Base-by-base conservation (phyloP, 2,329 filamentous ascomycete genomes). In the Trichophyton rubrum region DNA sequence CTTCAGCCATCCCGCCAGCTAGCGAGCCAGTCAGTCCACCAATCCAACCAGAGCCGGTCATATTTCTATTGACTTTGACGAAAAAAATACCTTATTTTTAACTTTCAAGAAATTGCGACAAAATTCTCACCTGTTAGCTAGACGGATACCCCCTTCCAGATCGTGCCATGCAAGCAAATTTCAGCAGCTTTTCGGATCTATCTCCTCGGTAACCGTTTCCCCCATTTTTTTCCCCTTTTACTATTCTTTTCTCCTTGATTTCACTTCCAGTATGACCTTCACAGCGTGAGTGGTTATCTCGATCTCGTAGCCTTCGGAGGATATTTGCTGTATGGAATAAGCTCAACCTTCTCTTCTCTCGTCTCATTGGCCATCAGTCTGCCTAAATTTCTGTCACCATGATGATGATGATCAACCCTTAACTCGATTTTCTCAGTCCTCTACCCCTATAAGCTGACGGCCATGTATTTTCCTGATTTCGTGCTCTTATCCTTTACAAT, bases 131-230 rank as follows among this genome's bases (percentile, higher is more conserved):
- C 51, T 55, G 30, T 35, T 55, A 33, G 17, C 51, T 55, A 55
- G 51, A 55, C 51, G 51, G 51, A 55, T 55, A 55, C 51, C 51
- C 24, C 51, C 51, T 8, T 30, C n/a, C 40, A 43, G 40, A n/a
- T 27, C 45, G 20, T 51, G n/a, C 51, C 15, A 17, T 35, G 51
- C 51, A 55, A 43, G 30, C 51, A 55, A 38, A 35, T 35, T 35
- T 55, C 30, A 55, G 51, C 51, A 55, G 51, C 51, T 35, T 55
- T 55, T 55, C 27, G 51, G 51, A 55, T 35, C 51, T 17, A 53
- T 55, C 51, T 55, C n/a, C 15, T 55, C 51, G 51, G 51, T 55
- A 55, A n/a, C 30, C 27, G 4, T 35, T 35, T 11, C 9, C 9
- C 27, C 33, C 33, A 38, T 38, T 3, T 35, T 9, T 55, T 55